Evolutionary conservation across 2,329 filamentous ascomycete genomes (phyloP), one percentile per base, ranked within the genome.

Genomic region (Fusarium armeniacum): DNA sequence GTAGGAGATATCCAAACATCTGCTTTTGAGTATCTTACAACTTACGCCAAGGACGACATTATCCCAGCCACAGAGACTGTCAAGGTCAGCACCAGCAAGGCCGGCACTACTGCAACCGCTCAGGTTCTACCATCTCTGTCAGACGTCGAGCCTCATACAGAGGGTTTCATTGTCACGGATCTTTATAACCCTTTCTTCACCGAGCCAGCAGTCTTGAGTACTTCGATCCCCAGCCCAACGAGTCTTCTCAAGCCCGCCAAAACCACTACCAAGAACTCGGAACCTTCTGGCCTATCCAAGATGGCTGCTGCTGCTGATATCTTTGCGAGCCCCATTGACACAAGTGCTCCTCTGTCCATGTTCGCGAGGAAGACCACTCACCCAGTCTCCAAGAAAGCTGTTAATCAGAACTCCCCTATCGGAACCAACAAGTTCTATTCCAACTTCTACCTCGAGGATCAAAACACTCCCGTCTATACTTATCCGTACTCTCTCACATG

Each of bases 341-440:
- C 83, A 3, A 81, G 79, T 63, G 77, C 84, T 13, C 87, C 88
- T 5, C 83, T 85, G 1, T 73, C 81, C 0, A 78, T 80, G 32
- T 85, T 91, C 50, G 55, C 75, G 11, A 77, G 80, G 41, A 82
- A 82, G 30, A 72, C 81, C 22, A 87, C 90, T 68, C 89, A 91
- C 68, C 89, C 89, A 0, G 87, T 87, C 28, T 79, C 85, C 41
- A 83, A 86, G 16, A 76, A 82, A 24, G 87, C 87, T 8, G 82
- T 91, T 38, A 82, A 40, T 3, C 49, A 51, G 24, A 51, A 91
- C 40, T 76, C 73, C 0, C 88, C 90, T 5, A 81, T 93, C 46
- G 83, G 88, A 51, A 95, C 92, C 26, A 95, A 94, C 83, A 94
- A 93, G 75, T 94, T 94, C 77, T 93, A 92, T 73, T 85, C 90